A percentile compares a stretch with the other conserved stretches of the same genome.
Evolutionary conservation across 78 protist species (phyloP).

Genomic region (Capsaspora owczarzaki): DNA sequence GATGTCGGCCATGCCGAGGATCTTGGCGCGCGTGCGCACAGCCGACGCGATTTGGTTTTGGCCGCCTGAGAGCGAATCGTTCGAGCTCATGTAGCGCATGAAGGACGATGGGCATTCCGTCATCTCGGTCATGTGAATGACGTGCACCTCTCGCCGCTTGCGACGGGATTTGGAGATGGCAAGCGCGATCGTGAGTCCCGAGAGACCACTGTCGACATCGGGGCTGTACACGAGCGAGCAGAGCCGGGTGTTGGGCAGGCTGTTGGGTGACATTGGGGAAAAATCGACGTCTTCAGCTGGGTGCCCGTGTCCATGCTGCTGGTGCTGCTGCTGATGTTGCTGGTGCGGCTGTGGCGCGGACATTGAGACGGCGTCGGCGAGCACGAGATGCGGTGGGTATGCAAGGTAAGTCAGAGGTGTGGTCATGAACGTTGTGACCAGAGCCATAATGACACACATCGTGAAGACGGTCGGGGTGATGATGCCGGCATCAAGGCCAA

Average conservation of each 20-base stretch:
- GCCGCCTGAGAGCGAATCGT: background rate
- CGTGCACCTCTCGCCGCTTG: background rate
- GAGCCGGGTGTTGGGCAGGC: background rate
- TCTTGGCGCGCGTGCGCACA: background rate
- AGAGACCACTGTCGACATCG: background rate
- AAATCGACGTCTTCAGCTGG: background rate
- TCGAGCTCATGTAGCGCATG: background rate
- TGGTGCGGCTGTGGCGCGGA: background rate
- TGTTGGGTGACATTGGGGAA: background rate
- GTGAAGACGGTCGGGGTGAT: slow-evolving; percentile 32
- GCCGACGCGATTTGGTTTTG: background rate
- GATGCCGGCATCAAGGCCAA: slow-evolving; percentile 41
- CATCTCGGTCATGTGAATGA: background rate
- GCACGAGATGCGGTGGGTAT: background rate
- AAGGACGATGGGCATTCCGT: background rate
- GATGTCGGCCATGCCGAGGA: background rate
- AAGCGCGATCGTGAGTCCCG: background rate
- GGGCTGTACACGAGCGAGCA: background rate
- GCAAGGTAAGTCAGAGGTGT: slow-evolving; percentile 42
- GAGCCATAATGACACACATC: slow-evolving; percentile 60
- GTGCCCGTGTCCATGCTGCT: background rate
- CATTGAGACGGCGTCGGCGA: background rate
- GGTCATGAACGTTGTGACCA: slow-evolving; percentile 54
- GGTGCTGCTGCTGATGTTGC: background rate
- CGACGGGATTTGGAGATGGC: background rate